Evolutionary conservation across 768 basidiomycete species (phyloP).

Genomic region (Cantharellus cinnabarinus): DNA sequence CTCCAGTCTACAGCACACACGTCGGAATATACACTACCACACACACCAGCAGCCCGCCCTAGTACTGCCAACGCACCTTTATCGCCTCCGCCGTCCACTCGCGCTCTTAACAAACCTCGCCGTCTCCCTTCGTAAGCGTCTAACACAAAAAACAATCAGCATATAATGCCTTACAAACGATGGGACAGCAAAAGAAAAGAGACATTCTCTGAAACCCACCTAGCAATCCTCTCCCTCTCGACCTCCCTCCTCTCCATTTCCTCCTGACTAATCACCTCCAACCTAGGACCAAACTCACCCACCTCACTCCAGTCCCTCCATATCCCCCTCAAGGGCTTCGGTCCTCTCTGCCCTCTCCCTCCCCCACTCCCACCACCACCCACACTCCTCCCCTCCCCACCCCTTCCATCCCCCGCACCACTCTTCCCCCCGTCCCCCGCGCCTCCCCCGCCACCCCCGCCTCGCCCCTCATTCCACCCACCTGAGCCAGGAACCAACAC

Average conservation of each 20-base stretch:
- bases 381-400: conserved; percentile 7
- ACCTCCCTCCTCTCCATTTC: conserved; percentile 82
- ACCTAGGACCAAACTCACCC: conserved; percentile 72
- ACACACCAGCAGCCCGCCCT: too few species aligned
- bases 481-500: conserved; percentile 41
- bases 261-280: conserved; percentile 72
- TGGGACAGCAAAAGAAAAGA: neutral
- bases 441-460: conserved; percentile 7
- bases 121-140: conserved; percentile 42
- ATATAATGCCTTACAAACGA: neutral
- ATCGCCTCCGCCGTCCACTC: neutral
- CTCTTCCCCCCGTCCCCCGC: conserved; percentile 7
- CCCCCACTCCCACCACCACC: conserved; percentile 10
- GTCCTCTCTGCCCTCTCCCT: conserved; percentile 29
- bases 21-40: too few species aligned
- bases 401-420: conserved; percentile 8
- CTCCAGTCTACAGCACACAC: too few species aligned
- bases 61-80: neutral
- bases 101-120: neutral
- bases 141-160: conserved; percentile 11
- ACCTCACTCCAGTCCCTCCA: conserved; percentile 94
- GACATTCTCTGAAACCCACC: conserved; percentile 18
- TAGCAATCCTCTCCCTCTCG: conserved; percentile 67
- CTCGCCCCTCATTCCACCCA: conserved; percentile 7
- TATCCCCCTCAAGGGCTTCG: conserved; percentile 63